Conservation (phyloP, 1,284 basidiomycete species). For the Hemileia vastatrix region DNA sequence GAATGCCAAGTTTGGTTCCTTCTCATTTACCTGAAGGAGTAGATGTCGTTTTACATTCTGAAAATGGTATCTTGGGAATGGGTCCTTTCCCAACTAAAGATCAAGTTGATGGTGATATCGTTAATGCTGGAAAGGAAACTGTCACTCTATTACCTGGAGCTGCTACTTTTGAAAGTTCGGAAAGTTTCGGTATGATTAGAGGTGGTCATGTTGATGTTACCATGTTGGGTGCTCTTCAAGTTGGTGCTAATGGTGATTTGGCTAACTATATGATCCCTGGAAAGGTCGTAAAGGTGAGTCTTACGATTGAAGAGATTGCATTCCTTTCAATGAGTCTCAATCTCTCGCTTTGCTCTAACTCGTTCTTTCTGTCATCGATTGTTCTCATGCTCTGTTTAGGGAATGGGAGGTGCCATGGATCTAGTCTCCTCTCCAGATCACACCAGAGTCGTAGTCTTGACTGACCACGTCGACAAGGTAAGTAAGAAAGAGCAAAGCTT, state of each 20-base stretch:
- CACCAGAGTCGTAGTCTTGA: constrained; percentile 39
- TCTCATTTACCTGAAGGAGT: constrained; percentile 37
- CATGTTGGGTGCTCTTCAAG: constrained; percentile 41
- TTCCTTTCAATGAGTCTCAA: not conserved
- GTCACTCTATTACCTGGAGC: constrained; percentile 40
- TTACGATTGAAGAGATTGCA: not conserved
- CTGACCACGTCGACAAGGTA: constrained; percentile 39
- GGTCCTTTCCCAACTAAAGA: constrained; percentile 36
- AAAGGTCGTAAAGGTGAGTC: constrained; percentile 34
- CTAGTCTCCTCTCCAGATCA: constrained; percentile 36
- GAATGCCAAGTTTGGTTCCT: constrained; percentile 40
- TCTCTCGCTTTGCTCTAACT: not conserved
- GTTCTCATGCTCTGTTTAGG: too few species aligned
- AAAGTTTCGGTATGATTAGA: constrained; percentile 41
- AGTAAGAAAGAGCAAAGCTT: not conserved
- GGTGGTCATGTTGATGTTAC: constrained; percentile 43
- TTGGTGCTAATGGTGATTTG: constrained; percentile 33
- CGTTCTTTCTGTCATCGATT: too few species aligned
- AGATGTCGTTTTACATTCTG: constrained; percentile 36
- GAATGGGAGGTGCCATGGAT: constrained; percentile 42
- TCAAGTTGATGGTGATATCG: constrained; percentile 41
- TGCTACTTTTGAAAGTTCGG: constrained; percentile 35
- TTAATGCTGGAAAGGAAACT: constrained; percentile 83
- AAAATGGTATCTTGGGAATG: constrained; percentile 42
- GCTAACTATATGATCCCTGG: constrained; percentile 43